Evolutionary conservation across 2,329 filamentous ascomycete species (phyloP).

Genomic region (Uncinocarpus reesii): DNA sequence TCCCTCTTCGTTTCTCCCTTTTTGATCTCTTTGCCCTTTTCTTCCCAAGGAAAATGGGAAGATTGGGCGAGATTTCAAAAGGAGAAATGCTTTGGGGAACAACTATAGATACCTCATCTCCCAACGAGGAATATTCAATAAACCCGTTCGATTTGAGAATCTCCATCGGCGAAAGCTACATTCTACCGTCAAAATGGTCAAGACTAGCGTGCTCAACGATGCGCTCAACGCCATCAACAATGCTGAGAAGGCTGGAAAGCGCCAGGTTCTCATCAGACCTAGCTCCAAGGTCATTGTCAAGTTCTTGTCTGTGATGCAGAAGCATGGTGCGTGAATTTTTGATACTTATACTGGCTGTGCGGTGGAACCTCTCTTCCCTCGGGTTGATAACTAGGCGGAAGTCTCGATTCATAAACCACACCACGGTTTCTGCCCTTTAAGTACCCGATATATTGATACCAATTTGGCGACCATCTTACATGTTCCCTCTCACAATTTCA

Average conservation of each 20-base stretch:
- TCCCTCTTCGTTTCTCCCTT: slow-evolving; percentile 16
- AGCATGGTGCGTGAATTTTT: slow-evolving; percentile 69
- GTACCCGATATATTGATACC: slow-evolving; percentile 85
- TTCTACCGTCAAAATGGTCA: slow-evolving; percentile 81
- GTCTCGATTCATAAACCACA: slow-evolving; percentile 54
- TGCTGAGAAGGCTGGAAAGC: slow-evolving; percentile 99
- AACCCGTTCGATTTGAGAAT: slow-evolving; percentile 42
- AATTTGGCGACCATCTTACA: slow-evolving; percentile 80
- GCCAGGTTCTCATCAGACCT: slow-evolving; percentile 95
- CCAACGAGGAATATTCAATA: slow-evolving; percentile 14
- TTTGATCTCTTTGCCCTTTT: neutral
- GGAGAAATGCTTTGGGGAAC: neutral
- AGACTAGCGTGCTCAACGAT: slow-evolving; percentile 99
- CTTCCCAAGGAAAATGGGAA: neutral
- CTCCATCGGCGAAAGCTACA: slow-evolving; percentile 29
- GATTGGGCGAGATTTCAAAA: slow-evolving; percentile 1
- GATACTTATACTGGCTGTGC: slow-evolving; percentile 6
- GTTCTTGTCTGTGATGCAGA: slow-evolving; percentile 99
- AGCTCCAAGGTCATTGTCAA: slow-evolving; percentile 99
- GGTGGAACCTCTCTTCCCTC: slow-evolving; percentile 40
- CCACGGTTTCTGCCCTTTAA: slow-evolving; percentile 99
- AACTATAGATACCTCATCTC: slow-evolving; percentile 50
- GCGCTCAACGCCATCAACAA: slow-evolving; percentile 99
- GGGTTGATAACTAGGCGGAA: slow-evolving; percentile 99
- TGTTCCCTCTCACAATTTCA: slow-evolving; percentile 55